Evolutionary conservation across 768 basidiomycete species (phyloP).

Genomic region (Kwoniella europaea): DNA sequence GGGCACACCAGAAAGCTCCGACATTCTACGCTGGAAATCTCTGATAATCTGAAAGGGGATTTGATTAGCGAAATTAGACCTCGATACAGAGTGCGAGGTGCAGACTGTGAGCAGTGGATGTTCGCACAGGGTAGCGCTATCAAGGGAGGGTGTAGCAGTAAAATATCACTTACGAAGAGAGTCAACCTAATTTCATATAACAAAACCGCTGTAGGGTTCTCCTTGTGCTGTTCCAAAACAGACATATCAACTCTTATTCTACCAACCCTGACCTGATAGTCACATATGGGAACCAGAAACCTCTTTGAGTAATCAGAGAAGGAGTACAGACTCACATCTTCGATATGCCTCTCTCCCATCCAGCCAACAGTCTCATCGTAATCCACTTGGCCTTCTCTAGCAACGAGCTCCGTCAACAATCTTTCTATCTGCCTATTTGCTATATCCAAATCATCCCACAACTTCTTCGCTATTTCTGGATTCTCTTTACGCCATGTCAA

Average conservation of each 20-base stretch:
- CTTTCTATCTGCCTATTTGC: constrained; percentile 36
- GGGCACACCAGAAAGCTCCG: constrained; percentile 72
- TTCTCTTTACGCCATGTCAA: constrained; percentile 82
- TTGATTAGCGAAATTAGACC: neutral
- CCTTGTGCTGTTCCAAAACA: neutral
- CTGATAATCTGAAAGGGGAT: constrained; percentile 66
- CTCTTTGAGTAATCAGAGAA: neutral
- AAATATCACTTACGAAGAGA: constrained; percentile 9
- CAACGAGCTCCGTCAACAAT: constrained; percentile 28
- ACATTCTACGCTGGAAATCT: constrained; percentile 81
- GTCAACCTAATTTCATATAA: constrained; percentile 5
- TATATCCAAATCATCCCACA: constrained; percentile 36
- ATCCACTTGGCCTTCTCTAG: constrained; percentile 28
- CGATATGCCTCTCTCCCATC: constrained; percentile 13
- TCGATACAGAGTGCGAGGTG: too few species aligned
- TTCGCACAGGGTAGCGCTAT: too few species aligned
- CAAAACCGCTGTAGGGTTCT: constrained; percentile 1
- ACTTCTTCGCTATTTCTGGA: constrained; percentile 60
- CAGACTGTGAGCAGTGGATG: too few species aligned
- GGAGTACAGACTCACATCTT: constrained; percentile 24
- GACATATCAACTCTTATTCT: neutral
- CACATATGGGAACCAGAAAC: too few species aligned
- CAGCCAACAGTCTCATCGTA: constrained; percentile 24
- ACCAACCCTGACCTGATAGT: neutral
- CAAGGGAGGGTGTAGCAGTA: too few species aligned